phyloP scores from a whole-genome alignment of 192 early-diverging fungal species.

The Pilaira anomala region DNA sequence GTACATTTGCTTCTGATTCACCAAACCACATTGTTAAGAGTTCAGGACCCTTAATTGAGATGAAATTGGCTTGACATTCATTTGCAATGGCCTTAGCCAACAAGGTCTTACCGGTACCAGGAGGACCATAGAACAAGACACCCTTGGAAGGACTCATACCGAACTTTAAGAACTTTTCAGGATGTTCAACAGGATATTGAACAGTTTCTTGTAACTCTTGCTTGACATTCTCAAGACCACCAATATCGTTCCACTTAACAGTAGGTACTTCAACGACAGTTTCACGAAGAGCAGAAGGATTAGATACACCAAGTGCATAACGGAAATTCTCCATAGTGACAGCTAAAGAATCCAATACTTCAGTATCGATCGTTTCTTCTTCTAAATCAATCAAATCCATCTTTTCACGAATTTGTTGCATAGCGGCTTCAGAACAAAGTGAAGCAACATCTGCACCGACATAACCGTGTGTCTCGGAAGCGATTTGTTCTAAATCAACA shows the following conservation, averaged over 20 bases:
- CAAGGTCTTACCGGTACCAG: conserved; percentile 97
- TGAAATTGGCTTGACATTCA: conserved; percentile 99
- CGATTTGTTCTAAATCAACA: conserved; percentile 96
- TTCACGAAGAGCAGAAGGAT: conserved; percentile 97
- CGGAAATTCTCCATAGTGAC: conserved; percentile 97
- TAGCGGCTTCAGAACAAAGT: conserved; percentile 98
- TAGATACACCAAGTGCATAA: conserved; percentile 89
- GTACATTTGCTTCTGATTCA: conserved; percentile 98
- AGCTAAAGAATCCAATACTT: conserved; percentile 91
- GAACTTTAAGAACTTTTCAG: conserved; percentile 99
- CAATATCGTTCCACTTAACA: conserved; percentile 93
- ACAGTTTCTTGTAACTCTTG: conserved; percentile 98
- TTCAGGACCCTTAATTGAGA: conserved; percentile 96
- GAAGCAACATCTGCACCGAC: conserved; percentile 97
- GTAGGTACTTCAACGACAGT: conserved; percentile 97
- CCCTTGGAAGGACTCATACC: conserved; percentile 97
- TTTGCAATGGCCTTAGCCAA: conserved; percentile 99
- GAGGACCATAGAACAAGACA: conserved; percentile 98
- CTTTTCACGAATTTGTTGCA: conserved; percentile 99
- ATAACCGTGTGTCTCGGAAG: conserved; percentile 95
- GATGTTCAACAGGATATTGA: conserved; percentile 98
- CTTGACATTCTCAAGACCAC: conserved; percentile 97
- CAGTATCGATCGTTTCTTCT: conserved; percentile 97
- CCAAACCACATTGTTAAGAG: conserved; percentile 99
- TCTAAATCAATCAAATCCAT: conserved; percentile 98